Percentiles rank a stretch among this genome's conserved stretches.
phyloP scores from a whole-genome alignment of 495 filamentous ascomycete genomes.

The Aspergillus avenaceus region DNA sequence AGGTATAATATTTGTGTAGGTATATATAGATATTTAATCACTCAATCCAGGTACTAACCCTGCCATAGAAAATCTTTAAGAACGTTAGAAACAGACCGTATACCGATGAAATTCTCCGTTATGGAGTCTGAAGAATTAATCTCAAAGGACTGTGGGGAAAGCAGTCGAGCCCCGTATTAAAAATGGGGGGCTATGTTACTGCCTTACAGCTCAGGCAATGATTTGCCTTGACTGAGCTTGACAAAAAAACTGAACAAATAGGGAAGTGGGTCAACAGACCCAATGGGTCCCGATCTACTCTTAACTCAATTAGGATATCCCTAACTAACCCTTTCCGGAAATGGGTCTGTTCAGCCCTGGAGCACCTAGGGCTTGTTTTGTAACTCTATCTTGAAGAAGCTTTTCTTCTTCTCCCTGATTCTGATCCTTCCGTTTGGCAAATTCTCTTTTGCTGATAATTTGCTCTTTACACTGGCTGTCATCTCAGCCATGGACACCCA shows the following conservation, averaged over 20 bases:
- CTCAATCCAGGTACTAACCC: no score
- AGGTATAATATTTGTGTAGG: no score
- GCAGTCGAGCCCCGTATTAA: no score
- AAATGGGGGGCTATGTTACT: no score
- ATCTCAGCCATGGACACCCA: slow-evolving; percentile 10
- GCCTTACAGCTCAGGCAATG: not conserved
- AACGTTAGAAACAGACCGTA: no score
- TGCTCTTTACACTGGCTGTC: not conserved
- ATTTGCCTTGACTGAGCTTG: not conserved
- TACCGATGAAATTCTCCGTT: no score
- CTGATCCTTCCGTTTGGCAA: not conserved
- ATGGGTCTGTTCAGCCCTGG: not conserved
- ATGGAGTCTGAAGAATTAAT: no score
- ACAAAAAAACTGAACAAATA: not conserved
- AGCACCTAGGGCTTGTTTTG: not conserved
- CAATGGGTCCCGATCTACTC: not conserved
- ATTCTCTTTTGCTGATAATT: not conserved
- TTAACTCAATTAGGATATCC: not conserved
- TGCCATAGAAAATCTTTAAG: no score
- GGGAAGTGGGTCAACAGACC: not conserved
- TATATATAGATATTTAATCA: no score
- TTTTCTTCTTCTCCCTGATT: not conserved
- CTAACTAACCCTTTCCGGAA: not conserved
- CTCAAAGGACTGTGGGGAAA: no score
- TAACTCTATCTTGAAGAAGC: not conserved